phyloP scores from a whole-genome alignment of 2,329 filamentous ascomycete genomes.

The Aspergillus sclerotialis region DNA sequence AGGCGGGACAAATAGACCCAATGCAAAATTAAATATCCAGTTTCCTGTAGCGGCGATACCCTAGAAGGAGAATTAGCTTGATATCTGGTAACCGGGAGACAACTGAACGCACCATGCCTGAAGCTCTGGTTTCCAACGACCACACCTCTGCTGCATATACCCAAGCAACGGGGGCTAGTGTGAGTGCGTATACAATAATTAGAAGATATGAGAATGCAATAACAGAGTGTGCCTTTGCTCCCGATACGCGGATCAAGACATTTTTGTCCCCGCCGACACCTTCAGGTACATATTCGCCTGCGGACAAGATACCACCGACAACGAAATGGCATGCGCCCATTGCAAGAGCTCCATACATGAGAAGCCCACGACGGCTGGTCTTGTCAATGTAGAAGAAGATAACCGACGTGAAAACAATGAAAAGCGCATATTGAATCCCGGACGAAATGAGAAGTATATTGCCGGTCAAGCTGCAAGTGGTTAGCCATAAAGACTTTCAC shows the following conservation, averaged over 20 bases:
- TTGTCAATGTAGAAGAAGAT: conserved; percentile 41
- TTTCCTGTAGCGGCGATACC: conserved; percentile 48
- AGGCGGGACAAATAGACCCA: conserved; percentile 53
- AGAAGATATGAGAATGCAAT: conserved; percentile 61
- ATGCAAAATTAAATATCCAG: conserved; percentile 55
- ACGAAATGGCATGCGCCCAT: conserved; percentile 39
- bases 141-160: conserved; percentile 61
- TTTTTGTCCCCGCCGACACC: conserved; percentile 45
- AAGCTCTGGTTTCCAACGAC: conserved; percentile 54
- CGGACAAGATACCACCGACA: conserved; percentile 39
- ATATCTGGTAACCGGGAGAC: neutral
- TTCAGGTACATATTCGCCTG: conserved; percentile 36
- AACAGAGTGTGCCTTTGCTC: conserved; percentile 51
- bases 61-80: conserved; percentile 1
- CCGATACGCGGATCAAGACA: conserved; percentile 47
- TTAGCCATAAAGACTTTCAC: conserved; percentile 21
- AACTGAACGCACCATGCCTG: conserved; percentile 43
- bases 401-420: conserved; percentile 41
- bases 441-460: conserved; percentile 40
- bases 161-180: conserved; percentile 58
- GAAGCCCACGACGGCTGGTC: conserved; percentile 37
- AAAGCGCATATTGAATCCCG: conserved; percentile 47
- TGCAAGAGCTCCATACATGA: conserved; percentile 29
- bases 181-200: conserved; percentile 58
- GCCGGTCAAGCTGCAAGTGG: conserved; percentile 7